Evolutionary conservation across 257 asterid genomes (phyloP).

Genomic region (Gardenia jasminoides): DNA sequence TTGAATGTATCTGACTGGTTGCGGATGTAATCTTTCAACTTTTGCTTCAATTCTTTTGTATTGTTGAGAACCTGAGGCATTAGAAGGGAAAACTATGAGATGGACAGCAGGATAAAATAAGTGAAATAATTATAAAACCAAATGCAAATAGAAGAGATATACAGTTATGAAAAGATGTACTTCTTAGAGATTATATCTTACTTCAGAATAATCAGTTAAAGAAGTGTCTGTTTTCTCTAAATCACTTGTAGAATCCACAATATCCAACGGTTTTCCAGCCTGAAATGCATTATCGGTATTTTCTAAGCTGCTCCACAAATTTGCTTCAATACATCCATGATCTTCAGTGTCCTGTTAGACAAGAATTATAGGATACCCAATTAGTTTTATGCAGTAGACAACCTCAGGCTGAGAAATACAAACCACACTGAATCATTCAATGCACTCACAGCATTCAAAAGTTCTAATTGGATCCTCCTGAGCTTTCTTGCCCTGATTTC

Average conservation of each 20-base stretch:
- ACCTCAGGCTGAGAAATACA: neutral
- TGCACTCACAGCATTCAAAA: constrained; percentile 38
- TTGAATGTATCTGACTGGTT: constrained; percentile 36
- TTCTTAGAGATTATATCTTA: neutral
- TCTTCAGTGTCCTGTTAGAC: neutral
- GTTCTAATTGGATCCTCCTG: constrained; percentile 29
- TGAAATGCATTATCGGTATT: neutral
- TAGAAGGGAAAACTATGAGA: neutral
- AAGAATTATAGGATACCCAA: neutral
- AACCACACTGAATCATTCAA: neutral
- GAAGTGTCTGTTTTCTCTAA: neutral
- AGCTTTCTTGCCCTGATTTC: constrained; percentile 27
- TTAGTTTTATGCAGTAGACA: neutral
- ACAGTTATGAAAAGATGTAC: neutral
- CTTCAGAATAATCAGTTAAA: neutral
- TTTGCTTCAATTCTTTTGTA: constrained; percentile 38
- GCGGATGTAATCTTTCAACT: constrained; percentile 27
- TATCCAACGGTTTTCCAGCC: neutral
- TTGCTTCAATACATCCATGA: neutral
- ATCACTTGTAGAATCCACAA: neutral
- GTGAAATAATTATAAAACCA: neutral
- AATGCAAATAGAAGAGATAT: neutral
- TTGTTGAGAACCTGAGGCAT: constrained; percentile 34
- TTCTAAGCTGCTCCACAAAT: neutral
- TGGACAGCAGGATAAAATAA: neutral